A percentile compares a stretch with the other conserved stretches of the same genome.
phyloP scores from a whole-genome alignment of 495 filamentous ascomycete species.

The Penicillium dipodomyicola region DNA sequence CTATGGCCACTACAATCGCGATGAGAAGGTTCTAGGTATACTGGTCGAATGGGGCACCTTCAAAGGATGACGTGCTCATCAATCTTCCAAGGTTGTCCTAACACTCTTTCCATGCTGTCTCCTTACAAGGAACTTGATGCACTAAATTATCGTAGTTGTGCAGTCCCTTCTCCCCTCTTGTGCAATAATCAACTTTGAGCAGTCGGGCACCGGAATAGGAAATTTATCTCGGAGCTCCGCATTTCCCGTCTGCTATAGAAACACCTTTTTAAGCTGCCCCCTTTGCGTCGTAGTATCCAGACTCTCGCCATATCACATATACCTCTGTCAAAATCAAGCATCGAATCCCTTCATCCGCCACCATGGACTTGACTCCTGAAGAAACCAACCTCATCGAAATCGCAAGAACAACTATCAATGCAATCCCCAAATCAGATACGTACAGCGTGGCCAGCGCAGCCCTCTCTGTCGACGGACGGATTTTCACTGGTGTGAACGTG shows the following conservation, averaged over 20 bases:
- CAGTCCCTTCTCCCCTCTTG: not conserved
- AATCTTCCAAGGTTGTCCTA: no score
- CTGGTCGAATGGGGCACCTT: not conserved
- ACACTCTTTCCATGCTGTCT: no score
- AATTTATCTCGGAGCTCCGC: not conserved
- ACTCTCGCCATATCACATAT: not conserved
- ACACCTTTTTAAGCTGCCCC: not conserved
- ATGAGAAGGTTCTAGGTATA: not conserved
- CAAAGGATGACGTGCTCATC: not conserved
- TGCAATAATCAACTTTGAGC: not conserved
- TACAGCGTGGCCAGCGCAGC: constrained; percentile 4
- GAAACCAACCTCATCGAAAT: not conserved
- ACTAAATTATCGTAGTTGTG: not conserved
- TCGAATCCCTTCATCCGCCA: not conserved
- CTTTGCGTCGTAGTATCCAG: not conserved
- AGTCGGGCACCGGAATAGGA: not conserved
- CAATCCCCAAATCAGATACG: not conserved
- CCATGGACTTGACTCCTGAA: not conserved
- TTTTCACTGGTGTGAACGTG: constrained; percentile 32
- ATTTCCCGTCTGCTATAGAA: not conserved
- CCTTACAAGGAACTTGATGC: not conserved
- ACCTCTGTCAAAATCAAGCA: not conserved
- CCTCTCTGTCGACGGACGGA: constrained; percentile 7
- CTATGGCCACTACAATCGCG: not conserved
- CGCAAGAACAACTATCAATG: constrained; percentile 2